These are phyloP conservation scores for Diutina scorzettiae DNA, from an alignment of 1,139 yeast genomes.

Conservation along the genomic window DNA sequence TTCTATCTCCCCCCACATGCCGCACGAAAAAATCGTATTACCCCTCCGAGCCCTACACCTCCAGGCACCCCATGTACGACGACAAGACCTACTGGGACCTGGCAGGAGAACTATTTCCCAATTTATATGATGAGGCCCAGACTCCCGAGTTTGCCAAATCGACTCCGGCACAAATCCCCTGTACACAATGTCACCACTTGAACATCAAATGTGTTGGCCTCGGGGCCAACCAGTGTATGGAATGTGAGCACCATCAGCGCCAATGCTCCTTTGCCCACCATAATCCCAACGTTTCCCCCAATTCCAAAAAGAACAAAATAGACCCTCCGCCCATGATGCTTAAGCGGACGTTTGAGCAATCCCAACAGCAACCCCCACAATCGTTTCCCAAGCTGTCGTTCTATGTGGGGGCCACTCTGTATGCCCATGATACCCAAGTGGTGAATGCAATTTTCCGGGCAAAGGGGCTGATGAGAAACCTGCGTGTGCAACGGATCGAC, in stretches of 20 bases:
- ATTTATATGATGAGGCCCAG: neutral
- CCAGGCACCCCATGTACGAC: constrained; percentile 2
- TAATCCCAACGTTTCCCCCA: neutral
- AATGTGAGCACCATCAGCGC: constrained; percentile 58
- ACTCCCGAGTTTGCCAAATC: neutral
- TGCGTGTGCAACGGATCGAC: constrained; percentile 6
- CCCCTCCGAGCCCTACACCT: neutral
- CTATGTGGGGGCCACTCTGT: constrained; percentile 64
- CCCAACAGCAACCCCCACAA: constrained; percentile 21
- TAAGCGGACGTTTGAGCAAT: constrained; percentile 23
- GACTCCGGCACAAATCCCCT: neutral
- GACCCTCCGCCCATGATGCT: constrained; percentile 10
- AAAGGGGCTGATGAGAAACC: constrained; percentile 12
- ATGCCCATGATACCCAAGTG: constrained; percentile 46
- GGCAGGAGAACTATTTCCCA: neutral
- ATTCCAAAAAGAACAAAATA: constrained; percentile 22
- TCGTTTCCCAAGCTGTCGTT: constrained; percentile 61
- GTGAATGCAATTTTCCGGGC: constrained; percentile 42
- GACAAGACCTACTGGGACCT: constrained; percentile 3
- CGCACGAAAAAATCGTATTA: neutral
- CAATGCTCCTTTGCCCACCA: constrained; percentile 40
- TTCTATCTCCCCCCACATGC: no score
- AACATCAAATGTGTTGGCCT: constrained; percentile 45
- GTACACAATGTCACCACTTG: constrained; percentile 3
- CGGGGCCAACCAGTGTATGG: constrained; percentile 46